Base-by-base conservation (phyloP, 257 asterid genomes). In the Salvia miltiorrhiza region DNA sequence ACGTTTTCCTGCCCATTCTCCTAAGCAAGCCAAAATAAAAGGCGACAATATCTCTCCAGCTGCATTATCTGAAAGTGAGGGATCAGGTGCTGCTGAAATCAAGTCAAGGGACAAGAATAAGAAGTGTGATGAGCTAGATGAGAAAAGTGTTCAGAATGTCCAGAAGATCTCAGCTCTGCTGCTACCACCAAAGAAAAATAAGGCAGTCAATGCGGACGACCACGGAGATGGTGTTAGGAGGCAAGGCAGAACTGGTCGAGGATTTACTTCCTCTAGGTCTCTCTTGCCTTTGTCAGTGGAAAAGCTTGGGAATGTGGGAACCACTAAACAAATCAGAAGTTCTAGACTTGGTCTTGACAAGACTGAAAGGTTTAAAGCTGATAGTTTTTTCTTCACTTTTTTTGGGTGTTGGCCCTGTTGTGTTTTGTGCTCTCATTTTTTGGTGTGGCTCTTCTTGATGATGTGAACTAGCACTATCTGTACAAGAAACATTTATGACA, bases 231-330 rank as follows among this genome's bases (percentile, higher is more conserved):
- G 93, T 65, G 84, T 92, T 68, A 85, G 85, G 77, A 80, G 93
- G 73, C 96, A 88, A 83, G 98, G 98, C 73, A 85, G 97, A 81
- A 86, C 90, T 56, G 90, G 91, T 35, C 85, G 97, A 68, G 89
- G 87, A 45, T 75, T 81, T 71, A 68, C 86, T 64, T 90, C 97
- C 39, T 80, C 86, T 56, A 85, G 95, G 84, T 78, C 97, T 71
- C 83, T 81, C 80, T 62, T 82, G 79, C 90, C 96, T 67, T 75
- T 80, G 73, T 65, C 87, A 41, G 86, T 73, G 71, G 96, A 92
- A 81, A 90, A 82, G 81, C 79, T 70, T 84, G 92, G 89, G 66
- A 86, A 80, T 79, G 83, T 84, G 45, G 92, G 97, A 62, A 85
- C 93, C 37, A 85, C 92, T 40, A 92, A 92, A 77, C 97, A 90